phyloP scores from a whole-genome alignment of 768 basidiomycete species.

The Podaxis sp. region DNA sequence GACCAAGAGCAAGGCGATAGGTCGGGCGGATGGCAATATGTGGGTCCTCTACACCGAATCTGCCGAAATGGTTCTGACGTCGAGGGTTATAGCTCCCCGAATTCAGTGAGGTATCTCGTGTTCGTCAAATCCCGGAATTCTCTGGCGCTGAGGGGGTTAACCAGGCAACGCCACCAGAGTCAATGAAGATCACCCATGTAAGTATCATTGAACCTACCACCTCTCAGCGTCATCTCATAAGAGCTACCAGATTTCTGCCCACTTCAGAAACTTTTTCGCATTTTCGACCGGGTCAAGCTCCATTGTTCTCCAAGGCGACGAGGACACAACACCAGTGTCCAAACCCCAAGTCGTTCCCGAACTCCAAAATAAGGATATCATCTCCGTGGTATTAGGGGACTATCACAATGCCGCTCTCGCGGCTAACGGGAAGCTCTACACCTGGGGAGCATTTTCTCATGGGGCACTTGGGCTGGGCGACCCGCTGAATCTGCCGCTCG shows the following conservation, averaged over 20 bases:
- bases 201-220: constrained; percentile 21
- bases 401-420: constrained; percentile 91
- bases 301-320: constrained; percentile 71
- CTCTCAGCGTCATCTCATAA: neutral
- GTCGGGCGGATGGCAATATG: constrained; percentile 67
- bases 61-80: constrained; percentile 8
- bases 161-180: constrained; percentile 35
- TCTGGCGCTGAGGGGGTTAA: constrained; percentile 22
- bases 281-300: constrained; percentile 72
- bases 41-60: constrained; percentile 31
- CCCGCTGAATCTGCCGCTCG: constrained; percentile 49
- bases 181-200: constrained; percentile 77
- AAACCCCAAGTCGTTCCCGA: constrained; percentile 65
- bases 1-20: constrained; percentile 35
- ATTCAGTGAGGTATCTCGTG: constrained; percentile 62
- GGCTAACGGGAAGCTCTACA: constrained; percentile 66
- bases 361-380: constrained; percentile 75
- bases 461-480: constrained; percentile 90
- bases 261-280: constrained; percentile 78
- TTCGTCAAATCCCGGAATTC: constrained; percentile 47
- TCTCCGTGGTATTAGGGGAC: constrained; percentile 88
- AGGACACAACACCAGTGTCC: constrained; percentile 37
- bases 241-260: constrained; percentile 69
- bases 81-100: constrained; percentile 54
- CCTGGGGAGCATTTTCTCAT: constrained; percentile 75